phyloP scores from a whole-genome alignment of 73 alveolate genomes.

The Blepharisma japonicum region DNA sequence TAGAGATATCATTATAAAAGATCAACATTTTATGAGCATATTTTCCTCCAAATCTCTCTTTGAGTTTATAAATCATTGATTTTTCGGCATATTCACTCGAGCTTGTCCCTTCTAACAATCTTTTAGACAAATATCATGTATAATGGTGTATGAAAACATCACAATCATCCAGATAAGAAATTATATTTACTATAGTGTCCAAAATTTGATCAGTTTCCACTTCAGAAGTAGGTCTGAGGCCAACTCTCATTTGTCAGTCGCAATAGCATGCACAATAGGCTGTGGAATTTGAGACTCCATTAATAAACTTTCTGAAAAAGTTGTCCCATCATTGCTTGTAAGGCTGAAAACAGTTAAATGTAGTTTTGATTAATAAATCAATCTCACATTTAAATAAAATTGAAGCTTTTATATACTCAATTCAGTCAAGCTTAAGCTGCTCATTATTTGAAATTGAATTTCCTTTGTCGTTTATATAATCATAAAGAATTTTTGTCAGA shows the following conservation, averaged over 20 bases:
- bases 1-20: slow-evolving; percentile 77
- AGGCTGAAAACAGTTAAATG: slow-evolving; percentile 56
- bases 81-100: slow-evolving; percentile 66
- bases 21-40: slow-evolving; percentile 60
- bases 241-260: slow-evolving; percentile 71
- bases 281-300: slow-evolving; percentile 63
- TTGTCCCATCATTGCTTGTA: slow-evolving; percentile 61
- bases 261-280: slow-evolving; percentile 74
- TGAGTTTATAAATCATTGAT: slow-evolving; percentile 63
- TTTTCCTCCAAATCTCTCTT: slow-evolving; percentile 71
- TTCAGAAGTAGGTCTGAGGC: slow-evolving; percentile 70
- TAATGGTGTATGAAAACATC: slow-evolving; percentile 68
- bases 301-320: slow-evolving; percentile 64
- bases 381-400: slow-evolving; percentile 74
- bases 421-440: slow-evolving; percentile 67
- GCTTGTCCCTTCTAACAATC: slow-evolving; percentile 64
- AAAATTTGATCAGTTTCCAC: slow-evolving; percentile 58
- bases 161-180: slow-evolving; percentile 69
- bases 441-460: slow-evolving; percentile 58
- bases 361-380: slow-evolving; percentile 65
- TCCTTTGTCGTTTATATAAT: slow-evolving; percentile 77
- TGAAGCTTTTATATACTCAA: slow-evolving; percentile 68
- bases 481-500: slow-evolving; percentile 59
- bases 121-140: slow-evolving; percentile 54
- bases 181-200: slow-evolving; percentile 71